Conservation (phyloP, 2,329 filamentous ascomycete genomes). For the Cytospora piceae region DNA sequence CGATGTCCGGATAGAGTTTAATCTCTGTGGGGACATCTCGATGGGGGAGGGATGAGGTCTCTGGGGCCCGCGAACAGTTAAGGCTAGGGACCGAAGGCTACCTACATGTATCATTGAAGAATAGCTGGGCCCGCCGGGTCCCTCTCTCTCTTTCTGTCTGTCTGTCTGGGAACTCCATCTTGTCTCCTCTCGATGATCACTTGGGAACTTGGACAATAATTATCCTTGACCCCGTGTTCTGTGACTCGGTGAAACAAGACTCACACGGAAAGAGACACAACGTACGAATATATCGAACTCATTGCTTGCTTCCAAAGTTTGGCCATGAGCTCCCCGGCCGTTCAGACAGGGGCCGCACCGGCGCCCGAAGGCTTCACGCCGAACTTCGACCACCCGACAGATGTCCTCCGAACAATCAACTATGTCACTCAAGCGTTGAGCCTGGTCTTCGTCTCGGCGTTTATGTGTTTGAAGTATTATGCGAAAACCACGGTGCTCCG, state of each 20-base stretch:
- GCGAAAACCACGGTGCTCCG: conserved; percentile 33
- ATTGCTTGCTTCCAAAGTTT: neutral
- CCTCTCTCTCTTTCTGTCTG: neutral
- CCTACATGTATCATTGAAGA: neutral
- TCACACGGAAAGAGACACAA: neutral
- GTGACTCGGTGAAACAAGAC: neutral
- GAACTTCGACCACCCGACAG: conserved; percentile 36
- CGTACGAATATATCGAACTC: too few species aligned
- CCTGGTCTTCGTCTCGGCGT: conserved; percentile 35
- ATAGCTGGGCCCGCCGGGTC: neutral
- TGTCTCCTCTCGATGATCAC: neutral
- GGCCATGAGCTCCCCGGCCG: neutral
- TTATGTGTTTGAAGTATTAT: conserved; percentile 36
- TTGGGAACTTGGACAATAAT: neutral
- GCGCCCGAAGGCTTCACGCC: conserved; percentile 36
- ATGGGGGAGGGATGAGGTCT: too few species aligned
- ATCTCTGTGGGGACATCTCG: neutral
- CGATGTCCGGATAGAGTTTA: neutral
- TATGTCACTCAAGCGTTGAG: conserved; percentile 38
- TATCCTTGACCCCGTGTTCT: neutral
- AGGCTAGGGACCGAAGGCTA: too few species aligned
- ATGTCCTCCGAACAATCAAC: conserved; percentile 37
- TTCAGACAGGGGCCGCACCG: conserved; percentile 32
- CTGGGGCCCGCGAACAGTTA: too few species aligned
- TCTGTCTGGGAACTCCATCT: neutral